Percentiles rank a stretch among this genome's conserved stretches.
Conservation (phyloP, 257 asterid species). For the Anisodus acutangulus region DNA sequence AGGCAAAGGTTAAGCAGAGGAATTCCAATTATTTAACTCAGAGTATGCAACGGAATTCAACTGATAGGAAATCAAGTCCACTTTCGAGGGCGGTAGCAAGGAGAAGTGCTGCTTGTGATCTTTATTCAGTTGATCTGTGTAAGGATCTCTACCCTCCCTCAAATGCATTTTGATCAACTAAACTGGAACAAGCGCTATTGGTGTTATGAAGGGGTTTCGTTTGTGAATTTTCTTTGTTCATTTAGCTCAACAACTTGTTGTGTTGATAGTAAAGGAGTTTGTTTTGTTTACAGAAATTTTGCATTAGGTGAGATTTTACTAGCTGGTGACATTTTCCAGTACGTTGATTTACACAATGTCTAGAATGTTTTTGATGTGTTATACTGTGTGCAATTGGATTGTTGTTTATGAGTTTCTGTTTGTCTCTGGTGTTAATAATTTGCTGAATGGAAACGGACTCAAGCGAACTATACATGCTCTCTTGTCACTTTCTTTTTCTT, state of each 20-base stretch:
- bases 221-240: constrained; percentile 10
- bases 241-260: constrained; percentile 51
- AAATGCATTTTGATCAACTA: not conserved
- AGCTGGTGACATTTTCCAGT: not conserved
- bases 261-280: constrained; percentile 19
- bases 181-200: not conserved
- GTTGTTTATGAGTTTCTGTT: not conserved
- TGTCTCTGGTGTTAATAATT: not conserved
- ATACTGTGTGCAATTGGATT: not conserved
- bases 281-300: not conserved
- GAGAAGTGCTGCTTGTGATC: constrained; percentile 66
- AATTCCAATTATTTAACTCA: constrained; percentile 36
- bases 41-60: constrained; percentile 54
- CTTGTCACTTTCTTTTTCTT: not conserved
- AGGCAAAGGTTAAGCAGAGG: constrained; percentile 50
- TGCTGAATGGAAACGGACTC: too few relatives aligned
- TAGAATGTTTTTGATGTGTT: not conserved
- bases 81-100: constrained; percentile 60
- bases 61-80: constrained; percentile 68
- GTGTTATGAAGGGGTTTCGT: not conserved
- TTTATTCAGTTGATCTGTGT: constrained; percentile 43
- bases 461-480: too few relatives aligned
- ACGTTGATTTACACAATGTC: not conserved
- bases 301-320: not conserved
- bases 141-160: constrained; percentile 58